Conservation (phyloP, 306 rosid genomes). For the Hippophae tibetana region DNA sequence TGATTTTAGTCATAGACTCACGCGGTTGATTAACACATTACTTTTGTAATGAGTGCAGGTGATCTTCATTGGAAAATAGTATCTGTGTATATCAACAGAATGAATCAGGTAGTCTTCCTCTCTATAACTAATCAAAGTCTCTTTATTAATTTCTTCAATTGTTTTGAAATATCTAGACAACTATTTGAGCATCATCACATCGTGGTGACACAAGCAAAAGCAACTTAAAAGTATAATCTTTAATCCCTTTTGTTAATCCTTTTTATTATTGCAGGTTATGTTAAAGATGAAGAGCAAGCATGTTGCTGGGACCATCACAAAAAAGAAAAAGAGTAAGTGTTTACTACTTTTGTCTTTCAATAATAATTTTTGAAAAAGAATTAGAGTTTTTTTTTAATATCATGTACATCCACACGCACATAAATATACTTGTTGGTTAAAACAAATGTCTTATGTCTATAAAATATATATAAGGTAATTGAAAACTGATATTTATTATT, state of each 20-base stretch:
- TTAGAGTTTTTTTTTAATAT: constrained; percentile 24
- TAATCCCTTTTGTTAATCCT: constrained; percentile 10
- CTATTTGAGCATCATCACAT: constrained; percentile 42
- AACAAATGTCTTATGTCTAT: too few species aligned
- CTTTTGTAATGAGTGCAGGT: constrained; percentile 37
- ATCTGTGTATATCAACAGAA: constrained; percentile 67
- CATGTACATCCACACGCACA: too few species aligned
- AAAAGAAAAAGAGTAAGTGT: constrained; percentile 98
- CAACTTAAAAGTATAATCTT: constrained; percentile 19
- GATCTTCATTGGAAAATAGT: constrained; percentile 98
- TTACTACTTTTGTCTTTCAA: constrained; percentile 52
- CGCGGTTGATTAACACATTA: not conserved
- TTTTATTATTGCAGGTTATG: constrained; percentile 74
- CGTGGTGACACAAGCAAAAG: constrained; percentile 22
- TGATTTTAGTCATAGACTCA: not conserved
- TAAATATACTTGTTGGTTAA: too few species aligned
- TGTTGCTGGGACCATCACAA: constrained; percentile 96
- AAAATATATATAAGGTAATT: too few species aligned
- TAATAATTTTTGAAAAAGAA: constrained; percentile 40
- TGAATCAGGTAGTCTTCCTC: constrained; percentile 52
- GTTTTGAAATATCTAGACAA: constrained; percentile 11
- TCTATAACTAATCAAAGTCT: not conserved
- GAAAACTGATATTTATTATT: not conserved
- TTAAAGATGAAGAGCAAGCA: constrained; percentile 99
- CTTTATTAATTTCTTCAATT: not conserved